phyloP scores from a whole-genome alignment of 2,329 filamentous ascomycete genomes.

The Pseudogymnoascus sp. region DNA sequence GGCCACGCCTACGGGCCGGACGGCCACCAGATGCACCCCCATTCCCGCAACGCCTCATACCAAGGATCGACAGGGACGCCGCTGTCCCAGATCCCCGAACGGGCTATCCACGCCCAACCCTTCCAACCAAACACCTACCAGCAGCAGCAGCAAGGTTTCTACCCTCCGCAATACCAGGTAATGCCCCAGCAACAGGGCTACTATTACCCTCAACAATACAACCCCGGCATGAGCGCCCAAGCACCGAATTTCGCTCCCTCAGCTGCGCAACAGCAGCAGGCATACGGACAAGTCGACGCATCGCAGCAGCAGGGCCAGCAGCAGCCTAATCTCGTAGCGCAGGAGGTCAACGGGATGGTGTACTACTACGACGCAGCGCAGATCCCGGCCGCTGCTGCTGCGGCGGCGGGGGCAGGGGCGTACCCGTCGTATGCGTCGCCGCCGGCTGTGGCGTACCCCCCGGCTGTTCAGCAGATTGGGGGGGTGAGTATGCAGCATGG shows the following conservation, averaged over 20 bases:
- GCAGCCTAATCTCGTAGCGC: constrained; percentile 57
- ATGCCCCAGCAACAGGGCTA: constrained; percentile 53
- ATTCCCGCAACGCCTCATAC: constrained; percentile 61
- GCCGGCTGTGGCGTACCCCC: constrained; percentile 39
- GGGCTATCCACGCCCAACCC: constrained; percentile 80
- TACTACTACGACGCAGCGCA: constrained; percentile 87
- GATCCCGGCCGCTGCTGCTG: constrained; percentile 38
- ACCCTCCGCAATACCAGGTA: constrained; percentile 48
- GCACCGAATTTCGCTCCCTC: constrained; percentile 23
- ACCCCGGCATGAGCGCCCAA: constrained; percentile 37
- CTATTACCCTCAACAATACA: constrained; percentile 58
- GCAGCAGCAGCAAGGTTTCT: constrained; percentile 49
- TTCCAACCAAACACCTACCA: constrained; percentile 72
- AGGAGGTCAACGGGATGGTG: constrained; percentile 92
- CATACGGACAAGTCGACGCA: constrained; percentile 23
- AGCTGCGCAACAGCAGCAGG: constrained; percentile 27
- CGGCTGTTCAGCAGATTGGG: constrained; percentile 39
- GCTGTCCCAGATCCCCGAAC: constrained; percentile 84
- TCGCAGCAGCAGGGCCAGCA: constrained; percentile 47
- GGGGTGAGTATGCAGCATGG: constrained; percentile 61
- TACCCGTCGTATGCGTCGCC: constrained; percentile 25
- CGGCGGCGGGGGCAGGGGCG: too few relatives aligned
- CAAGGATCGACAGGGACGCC: constrained; percentile 71
- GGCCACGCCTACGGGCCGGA: constrained; percentile 48
- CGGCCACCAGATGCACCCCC: constrained; percentile 42